A percentile compares a stretch with the other conserved stretches of the same genome.
phyloP scores from a whole-genome alignment of 148 eudicot species.

The Polygonum maritimum region DNA sequence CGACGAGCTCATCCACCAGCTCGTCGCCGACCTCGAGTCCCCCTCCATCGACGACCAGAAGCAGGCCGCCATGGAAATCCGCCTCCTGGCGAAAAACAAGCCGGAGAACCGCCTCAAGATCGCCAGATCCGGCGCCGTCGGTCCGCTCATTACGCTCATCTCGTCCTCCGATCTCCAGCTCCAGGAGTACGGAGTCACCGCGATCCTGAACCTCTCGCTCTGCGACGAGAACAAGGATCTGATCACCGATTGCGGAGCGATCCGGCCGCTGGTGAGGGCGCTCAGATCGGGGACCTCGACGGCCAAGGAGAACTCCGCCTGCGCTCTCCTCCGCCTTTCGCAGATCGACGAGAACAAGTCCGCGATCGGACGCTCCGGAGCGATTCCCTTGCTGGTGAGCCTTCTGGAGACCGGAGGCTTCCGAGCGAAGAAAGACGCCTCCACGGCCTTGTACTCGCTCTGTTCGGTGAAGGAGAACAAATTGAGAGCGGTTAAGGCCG shows the following conservation, averaged over 20 bases:
- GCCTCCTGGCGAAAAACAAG: constrained; percentile 67
- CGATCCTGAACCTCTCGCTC: constrained; percentile 63
- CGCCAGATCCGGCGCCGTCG: constrained; percentile 67
- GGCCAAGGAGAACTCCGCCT: constrained; percentile 76
- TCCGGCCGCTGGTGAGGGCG: constrained; percentile 53
- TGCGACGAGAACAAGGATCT: constrained; percentile 72
- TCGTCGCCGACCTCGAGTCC: constrained; percentile 46
- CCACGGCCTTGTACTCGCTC: constrained; percentile 57
- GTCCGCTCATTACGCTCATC: constrained; percentile 52
- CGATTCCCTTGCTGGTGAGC: constrained; percentile 52
- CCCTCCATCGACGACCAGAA: constrained; percentile 47
- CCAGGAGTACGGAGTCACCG: constrained; percentile 79
- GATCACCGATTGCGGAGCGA: constrained; percentile 46
- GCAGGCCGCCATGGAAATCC: constrained; percentile 65
- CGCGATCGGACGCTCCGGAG: constrained; percentile 69
- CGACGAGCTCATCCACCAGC: constrained; percentile 43
- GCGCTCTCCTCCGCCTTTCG: constrained; percentile 68
- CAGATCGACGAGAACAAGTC: constrained; percentile 55
- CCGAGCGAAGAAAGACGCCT: constrained; percentile 76
- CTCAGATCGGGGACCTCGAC: constrained; percentile 51
- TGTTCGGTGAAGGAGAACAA: constrained; percentile 74
- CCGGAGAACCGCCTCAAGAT: constrained; percentile 69
- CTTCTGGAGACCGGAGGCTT: constrained; percentile 55
- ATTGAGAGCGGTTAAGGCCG: constrained; percentile 50
- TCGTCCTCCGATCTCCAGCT: constrained; percentile 45